Evolutionary conservation across 2,329 filamentous ascomycete genomes (phyloP).

Genomic region (Fonsecaea pugnacius): DNA sequence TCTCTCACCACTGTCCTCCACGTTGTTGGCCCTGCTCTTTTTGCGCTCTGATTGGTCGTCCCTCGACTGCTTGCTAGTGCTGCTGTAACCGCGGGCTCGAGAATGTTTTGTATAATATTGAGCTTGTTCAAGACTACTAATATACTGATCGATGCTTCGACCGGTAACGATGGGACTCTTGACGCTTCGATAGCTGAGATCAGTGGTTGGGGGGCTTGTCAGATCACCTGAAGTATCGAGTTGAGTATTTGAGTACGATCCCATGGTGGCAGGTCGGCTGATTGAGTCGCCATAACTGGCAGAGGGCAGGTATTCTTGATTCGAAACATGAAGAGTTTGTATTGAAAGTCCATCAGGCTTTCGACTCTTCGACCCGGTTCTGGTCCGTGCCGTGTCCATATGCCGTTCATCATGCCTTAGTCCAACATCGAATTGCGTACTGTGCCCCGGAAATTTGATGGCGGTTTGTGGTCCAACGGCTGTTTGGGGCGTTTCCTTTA

Average conservation of each 20-base stretch:
- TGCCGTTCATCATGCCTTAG: slow-evolving; percentile 45
- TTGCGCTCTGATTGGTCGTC: slow-evolving; percentile 54
- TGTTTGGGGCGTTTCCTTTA: slow-evolving; percentile 59
- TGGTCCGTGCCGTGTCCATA: slow-evolving; percentile 63
- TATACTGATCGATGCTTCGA: slow-evolving; percentile 78
- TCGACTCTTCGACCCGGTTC: slow-evolving; percentile 69
- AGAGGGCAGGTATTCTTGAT: slow-evolving; percentile 52
- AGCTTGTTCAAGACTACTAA: slow-evolving; percentile 81
- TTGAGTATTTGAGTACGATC: slow-evolving; percentile 37
- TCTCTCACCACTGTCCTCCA: slow-evolving; percentile 70
- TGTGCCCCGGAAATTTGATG: slow-evolving; percentile 53
- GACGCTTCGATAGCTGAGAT: slow-evolving; percentile 52
- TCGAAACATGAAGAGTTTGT: slow-evolving; percentile 58
- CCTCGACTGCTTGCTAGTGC: slow-evolving; percentile 35
- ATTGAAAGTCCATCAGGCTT: slow-evolving; percentile 78
- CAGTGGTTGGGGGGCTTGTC: slow-evolving; percentile 45
- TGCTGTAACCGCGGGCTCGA: slow-evolving; percentile 52
- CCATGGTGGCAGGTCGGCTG: slow-evolving; percentile 41
- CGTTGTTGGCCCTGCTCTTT: slow-evolving; percentile 55
- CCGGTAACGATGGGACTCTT: slow-evolving; percentile 64
- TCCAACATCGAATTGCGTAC: slow-evolving; percentile 15
- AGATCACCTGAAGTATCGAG: slow-evolving; percentile 40
- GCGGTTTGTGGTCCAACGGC: slow-evolving; percentile 70
- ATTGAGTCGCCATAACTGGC: slow-evolving; percentile 33
- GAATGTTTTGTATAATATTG: slow-evolving; percentile 64